A percentile compares a stretch with the other conserved stretches of the same genome.
These are phyloP conservation scores for Lactifluus volemus DNA, from an alignment of 768 basidiomycete genomes.

Conservation along the genomic window DNA sequence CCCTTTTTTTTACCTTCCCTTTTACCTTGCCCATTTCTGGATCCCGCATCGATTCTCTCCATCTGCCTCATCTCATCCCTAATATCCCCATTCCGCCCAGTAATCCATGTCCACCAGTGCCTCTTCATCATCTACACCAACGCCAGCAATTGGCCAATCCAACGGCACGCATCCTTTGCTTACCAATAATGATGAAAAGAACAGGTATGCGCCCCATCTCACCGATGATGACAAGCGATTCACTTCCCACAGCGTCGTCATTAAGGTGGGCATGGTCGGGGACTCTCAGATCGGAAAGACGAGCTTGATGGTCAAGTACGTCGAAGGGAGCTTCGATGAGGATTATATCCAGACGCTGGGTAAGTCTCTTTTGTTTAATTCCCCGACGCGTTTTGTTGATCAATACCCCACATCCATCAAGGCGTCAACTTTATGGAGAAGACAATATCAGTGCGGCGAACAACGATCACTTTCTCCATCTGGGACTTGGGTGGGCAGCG, in stretches of 20 bases:
- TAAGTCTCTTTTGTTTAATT: slow-evolving; percentile 27
- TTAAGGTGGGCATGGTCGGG: slow-evolving; percentile 99
- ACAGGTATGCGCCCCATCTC: slow-evolving; percentile 38
- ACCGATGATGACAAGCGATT: not conserved
- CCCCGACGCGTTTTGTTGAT: slow-evolving; percentile 18
- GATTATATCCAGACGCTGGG: slow-evolving; percentile 99
- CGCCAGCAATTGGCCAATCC: slow-evolving; percentile 34
- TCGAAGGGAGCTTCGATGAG: slow-evolving; percentile 97
- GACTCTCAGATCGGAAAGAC: slow-evolving; percentile 99
- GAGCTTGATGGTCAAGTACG: slow-evolving; percentile 99
- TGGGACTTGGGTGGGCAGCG: slow-evolving; percentile 98
- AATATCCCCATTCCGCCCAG: slow-evolving; percentile 18
- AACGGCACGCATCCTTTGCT: slow-evolving; percentile 45
- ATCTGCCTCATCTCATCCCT: too few species aligned
- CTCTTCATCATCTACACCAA: slow-evolving; percentile 41
- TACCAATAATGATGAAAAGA: slow-evolving; percentile 68
- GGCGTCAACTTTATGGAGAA: slow-evolving; percentile 99
- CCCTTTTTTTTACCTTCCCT: not conserved
- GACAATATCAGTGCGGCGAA: slow-evolving; percentile 95
- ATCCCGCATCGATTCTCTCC: not conserved
- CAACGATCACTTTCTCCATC: slow-evolving; percentile 98
- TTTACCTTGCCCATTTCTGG: not conserved
- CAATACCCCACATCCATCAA: slow-evolving; percentile 19
- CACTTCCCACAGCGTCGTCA: slow-evolving; percentile 60
- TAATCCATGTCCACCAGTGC: slow-evolving; percentile 22